Base-by-base conservation (phyloP, 1,284 basidiomycete species). In the Hemileia vastatrix region DNA sequence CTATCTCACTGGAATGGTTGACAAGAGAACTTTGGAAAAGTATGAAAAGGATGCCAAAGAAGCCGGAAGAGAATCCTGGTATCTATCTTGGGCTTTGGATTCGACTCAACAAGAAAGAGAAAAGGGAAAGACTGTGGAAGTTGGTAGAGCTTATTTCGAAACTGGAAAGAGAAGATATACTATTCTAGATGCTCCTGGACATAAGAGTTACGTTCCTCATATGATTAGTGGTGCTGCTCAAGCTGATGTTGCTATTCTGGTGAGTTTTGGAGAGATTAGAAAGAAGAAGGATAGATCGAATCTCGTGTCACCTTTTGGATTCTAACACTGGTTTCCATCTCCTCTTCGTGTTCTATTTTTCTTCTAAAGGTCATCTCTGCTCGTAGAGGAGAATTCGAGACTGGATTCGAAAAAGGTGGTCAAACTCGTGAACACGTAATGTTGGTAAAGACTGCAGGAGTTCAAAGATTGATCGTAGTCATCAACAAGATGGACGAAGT, bases 401-500 rank as follows among this genome's bases (percentile, higher is more conserved):
- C 73, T 2, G 73, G 73, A 24, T 74, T 75, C 60, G 72, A 73
- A 65, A 67, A 69, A 24, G 72, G 71, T 43, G 73, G 73, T 57
- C 73, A 75, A 68, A 75, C 73, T 54, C 69, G 73, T 19, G 73
- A 75, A 68, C 73, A 75, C 58, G 73, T 71, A 24, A 69, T 75
- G 65, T 67, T 75, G 18, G 72, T 74, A 67, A 74, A 74, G 69
- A 75, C 73, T 4, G 72, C 72, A 8, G 73, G 73, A 66, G 73
- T 75, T 31, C 73, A 74, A 67, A 70, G 69, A 18, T 64, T 75
- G 32, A 68, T 75, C 47, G 70, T 75, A 32, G 73, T 74, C 23
- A 68, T 75, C 54, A 75, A 75, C 68, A 75, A 75, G 70, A 75
- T 75, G 73, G 73, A 75, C 68, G 73, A 75, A 59, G 47, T 68